Percentiles rank a stretch among this genome's conserved stretches.
These are phyloP conservation scores for Mrakia hoshinonis DNA, from an alignment of 768 basidiomycete species.

Conservation along the genomic window DNA sequence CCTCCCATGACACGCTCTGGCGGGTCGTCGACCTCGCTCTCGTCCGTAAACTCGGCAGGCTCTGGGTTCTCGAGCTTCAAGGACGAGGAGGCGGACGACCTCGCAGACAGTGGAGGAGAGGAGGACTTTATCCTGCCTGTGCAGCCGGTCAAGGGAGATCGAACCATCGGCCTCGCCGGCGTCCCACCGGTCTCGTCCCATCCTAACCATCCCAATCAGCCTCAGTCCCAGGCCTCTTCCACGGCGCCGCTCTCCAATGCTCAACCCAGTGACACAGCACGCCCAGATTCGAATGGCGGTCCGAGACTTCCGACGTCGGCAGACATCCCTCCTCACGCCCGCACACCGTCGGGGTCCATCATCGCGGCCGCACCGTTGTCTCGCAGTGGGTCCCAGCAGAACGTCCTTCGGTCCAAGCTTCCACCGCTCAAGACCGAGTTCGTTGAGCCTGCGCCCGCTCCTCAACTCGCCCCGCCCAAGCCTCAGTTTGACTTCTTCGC, in stretches of 20 bases:
- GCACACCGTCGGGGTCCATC: constrained; percentile 6
- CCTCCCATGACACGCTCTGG: constrained; percentile 9
- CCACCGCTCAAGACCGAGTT: constrained; percentile 7
- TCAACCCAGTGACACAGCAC: too few relatives aligned
- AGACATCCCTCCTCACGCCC: background rate
- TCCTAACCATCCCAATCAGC: too few relatives aligned
- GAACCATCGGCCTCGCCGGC: background rate
- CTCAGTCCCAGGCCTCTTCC: too few relatives aligned
- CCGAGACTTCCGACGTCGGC: background rate
- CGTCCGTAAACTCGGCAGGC: background rate
- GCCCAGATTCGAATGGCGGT: too few relatives aligned
- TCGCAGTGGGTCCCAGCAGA: background rate
- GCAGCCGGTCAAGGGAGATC: background rate
- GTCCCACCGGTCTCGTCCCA: background rate
- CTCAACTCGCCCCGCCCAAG: background rate
- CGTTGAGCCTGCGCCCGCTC: background rate
- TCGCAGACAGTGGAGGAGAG: background rate
- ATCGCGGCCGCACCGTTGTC: background rate
- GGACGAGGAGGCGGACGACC: background rate
- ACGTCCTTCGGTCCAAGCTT: background rate
- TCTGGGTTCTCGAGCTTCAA: background rate
- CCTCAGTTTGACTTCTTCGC: constrained; percentile 6
- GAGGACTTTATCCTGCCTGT: background rate
- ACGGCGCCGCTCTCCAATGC: too few relatives aligned
- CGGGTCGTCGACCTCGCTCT: background rate